Conservation (phyloP, 352 stramenopile species). For the Phytophthora litchii region DNA sequence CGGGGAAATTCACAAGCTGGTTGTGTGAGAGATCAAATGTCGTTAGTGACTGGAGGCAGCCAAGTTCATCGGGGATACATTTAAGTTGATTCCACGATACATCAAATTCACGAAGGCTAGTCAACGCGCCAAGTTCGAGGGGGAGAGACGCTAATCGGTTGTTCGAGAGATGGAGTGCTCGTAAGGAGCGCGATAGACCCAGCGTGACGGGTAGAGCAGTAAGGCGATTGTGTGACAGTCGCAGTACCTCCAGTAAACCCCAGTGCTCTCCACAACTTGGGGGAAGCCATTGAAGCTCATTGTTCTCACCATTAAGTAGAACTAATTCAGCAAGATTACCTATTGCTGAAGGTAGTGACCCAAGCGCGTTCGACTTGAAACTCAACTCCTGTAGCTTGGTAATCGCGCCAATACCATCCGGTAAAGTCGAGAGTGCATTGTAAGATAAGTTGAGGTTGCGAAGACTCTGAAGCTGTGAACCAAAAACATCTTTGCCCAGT, state of each 20-base stretch:
- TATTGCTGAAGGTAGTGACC: constrained; percentile 35
- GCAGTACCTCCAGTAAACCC: constrained; percentile 37
- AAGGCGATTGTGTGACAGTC: constrained; percentile 56
- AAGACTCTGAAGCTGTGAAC: constrained; percentile 33
- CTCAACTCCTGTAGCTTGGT: constrained; percentile 49
- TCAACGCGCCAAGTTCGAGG: constrained; percentile 57
- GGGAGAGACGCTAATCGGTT: constrained; percentile 53
- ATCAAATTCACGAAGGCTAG: constrained; percentile 53
- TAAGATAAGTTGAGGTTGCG: constrained; percentile 49
- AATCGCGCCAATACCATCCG: constrained; percentile 46
- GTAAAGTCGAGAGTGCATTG: constrained; percentile 49
- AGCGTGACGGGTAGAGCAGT: constrained; percentile 45
- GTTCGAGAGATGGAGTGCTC: constrained; percentile 39
- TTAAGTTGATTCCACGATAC: constrained; percentile 68
- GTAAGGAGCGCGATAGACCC: constrained; percentile 43
- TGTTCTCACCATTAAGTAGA: constrained; percentile 42
- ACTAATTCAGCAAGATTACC: constrained; percentile 40
- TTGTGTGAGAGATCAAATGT: constrained; percentile 63
- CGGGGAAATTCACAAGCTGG: constrained; percentile 44
- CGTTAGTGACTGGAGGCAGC: constrained; percentile 49
- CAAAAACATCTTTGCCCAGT: constrained; percentile 57
- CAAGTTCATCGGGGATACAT: constrained; percentile 62
- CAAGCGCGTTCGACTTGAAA: constrained; percentile 44
- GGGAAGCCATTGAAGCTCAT: constrained; percentile 45
- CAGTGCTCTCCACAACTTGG: constrained; percentile 33